Evolutionary conservation across 2,329 filamentous ascomycete species (phyloP).

Genomic region (Cladosporium sp.): DNA sequence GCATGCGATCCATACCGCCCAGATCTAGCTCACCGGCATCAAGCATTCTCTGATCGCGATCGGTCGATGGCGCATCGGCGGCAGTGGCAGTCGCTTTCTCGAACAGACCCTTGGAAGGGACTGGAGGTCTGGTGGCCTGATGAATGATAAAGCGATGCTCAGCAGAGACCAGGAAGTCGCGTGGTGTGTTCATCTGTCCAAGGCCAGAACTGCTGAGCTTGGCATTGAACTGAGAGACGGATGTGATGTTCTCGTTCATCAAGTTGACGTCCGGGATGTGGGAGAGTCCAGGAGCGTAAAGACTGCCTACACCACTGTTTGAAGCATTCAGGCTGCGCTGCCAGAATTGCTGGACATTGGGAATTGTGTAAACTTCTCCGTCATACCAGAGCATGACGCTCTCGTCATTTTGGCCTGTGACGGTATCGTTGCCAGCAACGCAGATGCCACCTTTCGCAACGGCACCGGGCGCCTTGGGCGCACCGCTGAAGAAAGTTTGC

Average conservation of each 20-base stretch:
- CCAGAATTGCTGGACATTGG: constrained; percentile 50
- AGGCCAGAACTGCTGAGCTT: constrained; percentile 34
- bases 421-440: constrained; percentile 37
- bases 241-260: constrained; percentile 46
- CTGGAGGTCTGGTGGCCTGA: constrained; percentile 38
- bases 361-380: constrained; percentile 47
- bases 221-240: constrained; percentile 47
- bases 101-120: constrained; percentile 33
- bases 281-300: constrained; percentile 45
- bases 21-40: constrained; percentile 50
- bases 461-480: constrained; percentile 35
- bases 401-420: constrained; percentile 44
- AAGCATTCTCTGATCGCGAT: constrained; percentile 47
- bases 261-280: constrained; percentile 46
- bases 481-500: constrained; percentile 48
- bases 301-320: constrained; percentile 36
- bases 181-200: constrained; percentile 47
- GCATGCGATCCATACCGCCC: constrained; percentile 51
- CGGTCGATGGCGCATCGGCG: constrained; percentile 17
- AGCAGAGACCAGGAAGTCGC: constrained; percentile 47
- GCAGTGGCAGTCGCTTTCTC: constrained; percentile 34
- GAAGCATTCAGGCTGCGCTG: constrained; percentile 41
- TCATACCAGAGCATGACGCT: constrained; percentile 52
- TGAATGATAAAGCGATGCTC: constrained; percentile 50
- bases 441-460: constrained; percentile 47